A percentile compares a stretch with the other conserved stretches of the same genome.
Conservation (phyloP, 2,329 filamentous ascomycete species). For the Lachnellula suecica region DNA sequence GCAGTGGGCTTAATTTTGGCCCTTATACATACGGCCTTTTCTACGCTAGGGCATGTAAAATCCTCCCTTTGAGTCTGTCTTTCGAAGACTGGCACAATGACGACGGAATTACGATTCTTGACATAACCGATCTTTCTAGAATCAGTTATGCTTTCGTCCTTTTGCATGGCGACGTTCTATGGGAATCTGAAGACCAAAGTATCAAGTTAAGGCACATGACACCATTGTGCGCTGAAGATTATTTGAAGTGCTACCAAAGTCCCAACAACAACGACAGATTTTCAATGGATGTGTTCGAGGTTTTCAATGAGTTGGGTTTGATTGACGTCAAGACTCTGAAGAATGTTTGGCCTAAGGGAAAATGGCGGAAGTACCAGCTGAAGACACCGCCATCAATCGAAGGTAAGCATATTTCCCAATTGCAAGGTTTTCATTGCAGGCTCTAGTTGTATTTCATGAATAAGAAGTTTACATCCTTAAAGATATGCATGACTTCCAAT, state of each 20-base stretch:
- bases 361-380: background rate
- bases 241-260: background rate
- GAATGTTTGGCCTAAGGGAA: background rate
- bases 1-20: background rate
- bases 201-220: too few relatives aligned
- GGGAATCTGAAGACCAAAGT: too few relatives aligned
- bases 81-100: conserved; percentile 13
- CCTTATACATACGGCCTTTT: background rate
- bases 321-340: background rate
- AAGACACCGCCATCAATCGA: background rate
- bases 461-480: too few relatives aligned
- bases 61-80: background rate
- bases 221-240: background rate
- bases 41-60: background rate
- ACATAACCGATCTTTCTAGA: conserved; percentile 17
- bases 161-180: too few relatives aligned
- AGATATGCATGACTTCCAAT: too few relatives aligned
- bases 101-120: conserved; percentile 27
- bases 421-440: too few relatives aligned
- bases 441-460: too few relatives aligned
- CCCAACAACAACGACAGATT: too few relatives aligned
- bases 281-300: background rate
- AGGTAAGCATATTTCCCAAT: too few relatives aligned
- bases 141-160: conserved; percentile 23
- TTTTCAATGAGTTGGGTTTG: background rate